A percentile compares a stretch with the other conserved stretches of the same genome.
These are phyloP conservation scores for Fusarium virguliforme DNA, from an alignment of 2,329 filamentous ascomycete species.

Conservation along the genomic window DNA sequence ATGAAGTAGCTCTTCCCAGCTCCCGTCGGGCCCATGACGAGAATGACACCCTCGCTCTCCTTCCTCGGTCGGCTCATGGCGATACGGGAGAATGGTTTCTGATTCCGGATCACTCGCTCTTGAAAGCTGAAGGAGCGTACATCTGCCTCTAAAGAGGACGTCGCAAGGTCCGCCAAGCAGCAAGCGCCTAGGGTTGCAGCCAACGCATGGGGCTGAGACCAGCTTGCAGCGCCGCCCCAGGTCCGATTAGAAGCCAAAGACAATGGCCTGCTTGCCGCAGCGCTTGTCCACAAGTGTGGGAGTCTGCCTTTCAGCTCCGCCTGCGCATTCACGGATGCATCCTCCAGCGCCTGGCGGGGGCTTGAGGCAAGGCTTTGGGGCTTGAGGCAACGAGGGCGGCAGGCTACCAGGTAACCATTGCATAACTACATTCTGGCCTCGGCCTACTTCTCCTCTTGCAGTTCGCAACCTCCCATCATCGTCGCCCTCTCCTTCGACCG, in stretches of 20 bases:
- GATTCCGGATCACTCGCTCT: neutral
- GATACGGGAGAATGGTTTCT: neutral
- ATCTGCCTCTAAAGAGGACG: neutral
- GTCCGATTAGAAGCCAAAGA: neutral
- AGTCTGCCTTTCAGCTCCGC: neutral
- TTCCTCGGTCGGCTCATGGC: neutral
- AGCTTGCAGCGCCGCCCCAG: neutral
- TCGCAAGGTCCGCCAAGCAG: neutral
- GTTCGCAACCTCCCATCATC: neutral
- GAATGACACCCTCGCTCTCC: constrained; percentile 26
- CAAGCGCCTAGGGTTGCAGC: neutral
- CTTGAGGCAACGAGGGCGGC: neutral
- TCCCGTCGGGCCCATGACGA: constrained; percentile 22
- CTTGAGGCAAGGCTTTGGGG: neutral
- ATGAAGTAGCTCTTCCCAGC: constrained; percentile 32
- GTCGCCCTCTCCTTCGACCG: neutral
- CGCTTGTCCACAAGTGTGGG: neutral
- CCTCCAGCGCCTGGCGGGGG: neutral
- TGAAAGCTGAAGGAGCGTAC: neutral
- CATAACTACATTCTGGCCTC: neutral
- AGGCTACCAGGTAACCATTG: neutral
- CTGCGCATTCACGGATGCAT: neutral
- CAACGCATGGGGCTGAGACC: neutral
- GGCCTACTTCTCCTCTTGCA: neutral
- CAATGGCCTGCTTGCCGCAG: neutral